phyloP scores from a whole-genome alignment of 129 eudicot species.

The Sambucus nigra region DNA sequence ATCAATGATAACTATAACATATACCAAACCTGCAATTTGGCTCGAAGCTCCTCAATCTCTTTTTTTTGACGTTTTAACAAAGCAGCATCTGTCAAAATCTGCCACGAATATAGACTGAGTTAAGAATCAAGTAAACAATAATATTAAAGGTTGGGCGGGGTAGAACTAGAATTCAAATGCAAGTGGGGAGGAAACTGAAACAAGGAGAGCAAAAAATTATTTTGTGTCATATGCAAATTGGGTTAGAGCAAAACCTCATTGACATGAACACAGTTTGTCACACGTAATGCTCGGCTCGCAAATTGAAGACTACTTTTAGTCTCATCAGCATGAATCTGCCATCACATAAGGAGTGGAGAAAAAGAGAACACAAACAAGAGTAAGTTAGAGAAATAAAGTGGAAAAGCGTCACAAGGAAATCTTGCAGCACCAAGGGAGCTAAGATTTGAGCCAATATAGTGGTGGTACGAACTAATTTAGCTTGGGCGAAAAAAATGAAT shows the following conservation, averaged over 20 bases:
- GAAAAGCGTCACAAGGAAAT: not conserved
- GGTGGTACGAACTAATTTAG: not conserved
- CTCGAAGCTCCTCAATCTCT: constrained; percentile 96
- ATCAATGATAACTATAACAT: not conserved
- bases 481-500: not conserved
- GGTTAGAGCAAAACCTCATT: constrained; percentile 59
- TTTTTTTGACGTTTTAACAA: constrained; percentile 94
- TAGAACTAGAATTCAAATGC: not conserved
- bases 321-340: constrained; percentile 97
- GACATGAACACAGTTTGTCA: constrained; percentile 92
- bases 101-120: constrained; percentile 16
- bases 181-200: too few relatives aligned
- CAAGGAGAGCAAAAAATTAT: constrained; percentile 9
- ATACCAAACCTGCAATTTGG: constrained; percentile 70
- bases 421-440: not conserved
- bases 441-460: not conserved
- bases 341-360: not conserved
- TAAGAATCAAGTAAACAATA: not conserved
- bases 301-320: constrained; percentile 98
- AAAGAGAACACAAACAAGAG: not conserved
- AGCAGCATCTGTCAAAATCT: constrained; percentile 98
- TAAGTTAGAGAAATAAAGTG: not conserved
- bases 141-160: not conserved
- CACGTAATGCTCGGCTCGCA: constrained; percentile 98
- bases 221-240: constrained; percentile 2